Conservation (phyloP, 2,329 filamentous ascomycete genomes). For the Talaromyces sp. region DNA sequence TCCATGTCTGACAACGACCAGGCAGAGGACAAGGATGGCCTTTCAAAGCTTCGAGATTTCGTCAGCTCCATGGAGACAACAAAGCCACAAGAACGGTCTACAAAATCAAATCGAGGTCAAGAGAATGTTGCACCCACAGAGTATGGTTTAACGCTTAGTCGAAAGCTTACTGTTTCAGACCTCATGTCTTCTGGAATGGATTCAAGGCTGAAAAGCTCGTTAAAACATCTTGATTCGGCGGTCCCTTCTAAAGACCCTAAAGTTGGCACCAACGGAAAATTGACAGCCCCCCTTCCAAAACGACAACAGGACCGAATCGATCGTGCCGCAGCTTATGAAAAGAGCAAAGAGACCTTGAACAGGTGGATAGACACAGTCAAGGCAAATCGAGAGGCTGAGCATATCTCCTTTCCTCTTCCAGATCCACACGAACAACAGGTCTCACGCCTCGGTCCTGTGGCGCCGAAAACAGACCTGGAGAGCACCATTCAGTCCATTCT, state of each 20-base stretch:
- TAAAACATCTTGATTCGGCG: conserved; percentile 60
- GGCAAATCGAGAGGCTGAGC: conserved; percentile 84
- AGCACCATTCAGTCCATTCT: conserved; percentile 81
- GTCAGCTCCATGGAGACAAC: conserved; percentile 59
- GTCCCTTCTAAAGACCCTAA: conserved; percentile 43
- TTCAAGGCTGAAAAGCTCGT: conserved; percentile 67
- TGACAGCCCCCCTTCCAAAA: conserved; percentile 76
- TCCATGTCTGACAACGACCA: conserved; percentile 46
- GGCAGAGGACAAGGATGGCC: conserved; percentile 43
- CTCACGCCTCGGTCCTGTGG: conserved; percentile 51
- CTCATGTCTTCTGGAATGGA: conserved; percentile 69
- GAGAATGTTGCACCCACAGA: conserved; percentile 60
- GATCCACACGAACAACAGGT: conserved; percentile 60
- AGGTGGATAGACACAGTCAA: conserved; percentile 96
- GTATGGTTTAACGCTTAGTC: conserved; percentile 51
- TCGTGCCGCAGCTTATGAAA: conserved; percentile 75
- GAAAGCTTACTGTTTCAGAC: conserved; percentile 70
- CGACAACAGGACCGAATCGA: conserved; percentile 82
- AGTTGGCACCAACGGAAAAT: conserved; percentile 58
- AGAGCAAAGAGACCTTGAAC: conserved; percentile 84
- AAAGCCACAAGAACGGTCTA: conserved; percentile 25
- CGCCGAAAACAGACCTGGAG: conserved; percentile 75
- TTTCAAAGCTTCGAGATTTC: conserved; percentile 62
- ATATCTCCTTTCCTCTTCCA: conserved; percentile 79
- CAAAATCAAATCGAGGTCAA: conserved; percentile 45